phyloP scores from a whole-genome alignment of 2,329 filamentous ascomycete species.

The Pseudogymnoascus sp. region DNA sequence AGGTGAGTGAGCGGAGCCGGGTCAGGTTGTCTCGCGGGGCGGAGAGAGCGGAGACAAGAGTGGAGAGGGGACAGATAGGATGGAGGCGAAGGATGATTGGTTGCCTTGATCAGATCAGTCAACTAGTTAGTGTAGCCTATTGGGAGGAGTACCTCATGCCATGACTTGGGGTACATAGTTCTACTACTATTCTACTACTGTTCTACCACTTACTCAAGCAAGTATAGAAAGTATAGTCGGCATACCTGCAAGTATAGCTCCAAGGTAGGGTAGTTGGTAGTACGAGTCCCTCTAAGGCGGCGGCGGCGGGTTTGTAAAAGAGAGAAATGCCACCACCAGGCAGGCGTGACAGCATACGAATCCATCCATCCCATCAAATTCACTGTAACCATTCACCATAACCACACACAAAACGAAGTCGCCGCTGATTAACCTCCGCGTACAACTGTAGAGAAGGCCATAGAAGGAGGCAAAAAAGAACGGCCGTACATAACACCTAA shows the following conservation, averaged over 20 bases:
- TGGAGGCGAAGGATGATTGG: background rate
- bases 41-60: constrained; percentile 1
- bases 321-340: background rate
- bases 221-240: background rate
- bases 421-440: background rate
- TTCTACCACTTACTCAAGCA: background rate
- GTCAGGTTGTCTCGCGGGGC: background rate
- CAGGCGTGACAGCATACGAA: constrained; percentile 5
- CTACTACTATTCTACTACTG: background rate
- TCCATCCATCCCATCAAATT: background rate
- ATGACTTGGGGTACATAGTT: background rate
- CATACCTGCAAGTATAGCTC: background rate
- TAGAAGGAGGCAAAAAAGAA: background rate
- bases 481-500: background rate
- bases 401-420: background rate
- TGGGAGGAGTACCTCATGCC: background rate
- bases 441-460: background rate
- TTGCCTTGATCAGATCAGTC: background rate
- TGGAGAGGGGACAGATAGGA: constrained; percentile 10
- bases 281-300: background rate
- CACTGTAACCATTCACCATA: background rate
- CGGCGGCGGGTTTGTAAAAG: background rate
- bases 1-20: background rate
- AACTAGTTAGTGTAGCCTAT: background rate
- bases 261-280: background rate